Conservation (phyloP, 805 yeast species). For the Wickerhamomyces xylosicus region DNA sequence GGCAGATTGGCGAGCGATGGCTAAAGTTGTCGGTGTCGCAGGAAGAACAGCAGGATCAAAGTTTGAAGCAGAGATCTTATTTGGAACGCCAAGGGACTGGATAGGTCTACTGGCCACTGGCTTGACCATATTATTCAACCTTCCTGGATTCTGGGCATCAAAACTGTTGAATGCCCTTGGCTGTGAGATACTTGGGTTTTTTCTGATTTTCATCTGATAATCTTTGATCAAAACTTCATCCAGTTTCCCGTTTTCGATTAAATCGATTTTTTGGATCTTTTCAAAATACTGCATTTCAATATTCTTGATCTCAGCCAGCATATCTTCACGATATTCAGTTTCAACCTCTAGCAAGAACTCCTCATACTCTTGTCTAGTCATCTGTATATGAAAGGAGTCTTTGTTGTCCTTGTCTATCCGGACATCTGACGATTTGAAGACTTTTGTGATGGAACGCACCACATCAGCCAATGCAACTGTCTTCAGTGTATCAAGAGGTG, state of each 20-base stretch:
- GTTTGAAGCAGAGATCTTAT: neutral
- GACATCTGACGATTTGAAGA: constrained; percentile 14
- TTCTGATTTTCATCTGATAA: constrained; percentile 1
- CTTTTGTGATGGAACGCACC: constrained; percentile 15
- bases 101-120: neutral
- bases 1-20: neutral
- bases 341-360: constrained; percentile 6
- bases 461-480: constrained; percentile 14
- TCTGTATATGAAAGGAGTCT: constrained; percentile 15
- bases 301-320: constrained; percentile 4
- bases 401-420: constrained; percentile 14
- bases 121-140: too few relatives aligned
- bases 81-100: too few relatives aligned
- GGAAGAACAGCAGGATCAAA: neutral
- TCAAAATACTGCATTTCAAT: constrained; percentile 9
- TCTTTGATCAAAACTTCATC: constrained; percentile 11
- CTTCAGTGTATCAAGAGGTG: constrained; percentile 1
- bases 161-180: neutral
- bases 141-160: neutral
- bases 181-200: neutral
- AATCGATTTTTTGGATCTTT: constrained; percentile 7
- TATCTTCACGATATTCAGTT: constrained; percentile 5
- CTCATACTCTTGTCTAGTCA: constrained; percentile 13
- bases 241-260: constrained; percentile 14
- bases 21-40: neutral